Base-by-base conservation (phyloP, 805 yeast genomes). In the Candida tibetensis region DNA sequence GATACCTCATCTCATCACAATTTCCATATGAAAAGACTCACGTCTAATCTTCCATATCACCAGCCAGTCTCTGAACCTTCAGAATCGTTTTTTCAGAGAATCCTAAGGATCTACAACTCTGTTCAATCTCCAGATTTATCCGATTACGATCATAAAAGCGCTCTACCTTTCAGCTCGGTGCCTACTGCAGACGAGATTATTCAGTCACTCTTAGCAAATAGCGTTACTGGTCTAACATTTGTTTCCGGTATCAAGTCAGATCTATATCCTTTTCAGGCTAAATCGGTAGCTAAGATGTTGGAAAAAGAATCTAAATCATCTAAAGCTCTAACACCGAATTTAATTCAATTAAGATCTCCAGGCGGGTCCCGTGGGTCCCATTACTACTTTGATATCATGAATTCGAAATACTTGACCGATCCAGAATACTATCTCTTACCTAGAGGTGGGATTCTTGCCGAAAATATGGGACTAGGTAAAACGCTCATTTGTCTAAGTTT, bases 381-480 rank as follows among this genome's bases (percentile, higher is more conserved):
- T 3, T 60, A 64, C 48, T 70, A 65, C 42, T 53, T 70, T 37
- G 72, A 80, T 49, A 37, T 66, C 0, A 44, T 50, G 3, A 48
- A 46, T 0, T 45, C 63, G 22, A 44, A 46, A 3, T 58, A 77
- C 21, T 53, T 49, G 16, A 15, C 18, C 1, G 41, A 51, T 2
- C 78, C 85, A 0, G 72, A 66, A 15, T 49, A 55, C 3, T 77
- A 68, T 45, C 48, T 48, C 10, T 60, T 78, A 2, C 79, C 85
- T 0, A 60, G 74, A 46, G 85, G 85, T 14, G 85, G 85, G 0
- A 76, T 79, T 4, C 53, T 79, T 12, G 84, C 84, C 1, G 85
- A 79, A 41, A 79, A 78, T 67, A 79, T 79, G 85, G 85, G 85
- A 1, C 59, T 79, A 28, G 85, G 85, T 0, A 79, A 79, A 51